Base-by-base conservation (phyloP, 2,329 filamentous ascomycete genomes). In the Trichocomaceae sp. region DNA sequence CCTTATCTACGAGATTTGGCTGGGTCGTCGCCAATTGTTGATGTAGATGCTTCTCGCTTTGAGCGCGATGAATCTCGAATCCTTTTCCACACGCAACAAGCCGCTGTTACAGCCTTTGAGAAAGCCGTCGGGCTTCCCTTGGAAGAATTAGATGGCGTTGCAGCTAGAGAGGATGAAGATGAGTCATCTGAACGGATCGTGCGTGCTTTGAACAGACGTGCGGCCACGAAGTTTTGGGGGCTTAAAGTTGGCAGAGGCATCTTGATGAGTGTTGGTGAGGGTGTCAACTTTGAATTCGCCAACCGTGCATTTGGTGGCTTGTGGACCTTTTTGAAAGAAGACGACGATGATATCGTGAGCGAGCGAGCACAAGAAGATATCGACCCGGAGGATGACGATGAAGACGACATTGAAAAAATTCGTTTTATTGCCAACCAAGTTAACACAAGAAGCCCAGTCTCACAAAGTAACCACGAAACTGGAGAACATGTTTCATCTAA, bases 261-360 rank as follows among this genome's bases (percentile, higher is more conserved):
- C 1, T 64, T 87, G 47, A 76, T 83, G 72, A 79, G 80, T 60
- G 78, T 78, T 19, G 77, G 75, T 0, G 77, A 77, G 58, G 77
- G 75, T 2, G 72, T 86, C 46, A 79, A 79, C 42, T 84, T 80
- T 65, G 71, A 74, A 15, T 78, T 78, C 58, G 78, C 83, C 19
- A 82, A 84, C 62, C 75, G 76, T 31, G 81, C 82, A 3, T 86
- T 84, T 67, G 83, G 83, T 31, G 83, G 83, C 0, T 65, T 79
- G n/a, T 77, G 78, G 5, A 71, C 75, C 12, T 67, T 70, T 1
- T 62, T 78, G 41, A 66, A 65, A 35, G 66, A 72, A 7, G 68
- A 70, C 17, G 62, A 73, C 58, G 61, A 72, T 48, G 70, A 68
- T 0, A 69, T 74, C 55, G 79, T 80, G 59, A 67, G 69, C 56